Conservation (phyloP, 495 filamentous ascomycete species). For the Lasiosphaeria ovina region DNA sequence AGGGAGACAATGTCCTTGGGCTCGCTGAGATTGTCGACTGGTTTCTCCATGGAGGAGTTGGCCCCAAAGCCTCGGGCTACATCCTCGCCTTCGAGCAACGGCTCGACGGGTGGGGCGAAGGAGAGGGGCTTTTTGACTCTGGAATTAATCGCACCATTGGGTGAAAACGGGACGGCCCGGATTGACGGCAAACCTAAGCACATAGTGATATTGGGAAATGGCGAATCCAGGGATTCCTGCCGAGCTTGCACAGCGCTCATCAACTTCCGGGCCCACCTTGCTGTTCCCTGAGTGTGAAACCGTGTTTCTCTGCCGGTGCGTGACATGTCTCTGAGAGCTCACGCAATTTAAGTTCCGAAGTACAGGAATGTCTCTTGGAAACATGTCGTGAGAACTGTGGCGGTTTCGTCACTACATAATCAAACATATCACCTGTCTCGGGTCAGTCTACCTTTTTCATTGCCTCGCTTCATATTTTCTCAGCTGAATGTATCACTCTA, state of each 20-base stretch:
- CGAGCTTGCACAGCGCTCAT: not conserved
- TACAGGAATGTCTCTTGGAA: too few relatives aligned
- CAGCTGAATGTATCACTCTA: too few relatives aligned
- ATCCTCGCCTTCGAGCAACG: not conserved
- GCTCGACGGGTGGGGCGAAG: not conserved
- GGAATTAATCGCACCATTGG: not conserved
- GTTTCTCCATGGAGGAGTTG: not conserved
- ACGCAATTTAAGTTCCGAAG: too few relatives aligned
- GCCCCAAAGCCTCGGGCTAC: not conserved
- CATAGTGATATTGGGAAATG: not conserved
- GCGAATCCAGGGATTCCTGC: not conserved
- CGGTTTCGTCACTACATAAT: too few relatives aligned
- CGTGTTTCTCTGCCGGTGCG: too few relatives aligned
- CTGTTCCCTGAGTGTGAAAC: too few relatives aligned
- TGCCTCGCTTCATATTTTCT: too few relatives aligned
- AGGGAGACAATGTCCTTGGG: not conserved
- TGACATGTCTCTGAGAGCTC: too few relatives aligned
- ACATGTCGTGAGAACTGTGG: too few relatives aligned
- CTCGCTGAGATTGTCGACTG: not conserved
- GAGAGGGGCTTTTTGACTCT: not conserved
- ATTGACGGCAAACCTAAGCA: not conserved
- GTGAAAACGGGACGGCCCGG: not conserved
- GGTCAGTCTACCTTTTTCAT: too few relatives aligned
- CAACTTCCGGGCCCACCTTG: not conserved
- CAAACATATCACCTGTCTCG: too few relatives aligned